Base-by-base conservation (phyloP, 176 grass and related monocot genomes). In the Phoenix roebelenii region DNA sequence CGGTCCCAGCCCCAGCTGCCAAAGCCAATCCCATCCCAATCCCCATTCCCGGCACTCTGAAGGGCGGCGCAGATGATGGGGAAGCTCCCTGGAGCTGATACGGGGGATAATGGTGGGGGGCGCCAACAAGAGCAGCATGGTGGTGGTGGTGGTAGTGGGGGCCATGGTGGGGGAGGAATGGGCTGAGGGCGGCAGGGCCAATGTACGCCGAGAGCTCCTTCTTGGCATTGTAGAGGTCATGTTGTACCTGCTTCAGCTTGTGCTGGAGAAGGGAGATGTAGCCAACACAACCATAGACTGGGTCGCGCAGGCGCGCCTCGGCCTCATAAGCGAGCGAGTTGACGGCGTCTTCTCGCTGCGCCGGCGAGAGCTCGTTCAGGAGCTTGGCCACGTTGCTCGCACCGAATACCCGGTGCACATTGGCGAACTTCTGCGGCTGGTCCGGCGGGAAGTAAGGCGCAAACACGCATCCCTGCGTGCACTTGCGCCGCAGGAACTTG, bases 391-490 rank as follows among this genome's bases (percentile, higher is more conserved):
- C 87, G 78, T 98, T 98, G 81, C 93, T 98, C 22, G 87, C 87
- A 19, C 93, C 87, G 65, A 98, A 98, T 1, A 98, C 78, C 55
- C 73, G 77, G 87, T 98, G 93, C 51, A 98, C 87, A 70, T 58
- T 83, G 20, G 87, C 72, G 55, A 98, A 98, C 68, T 77, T 87
- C 24, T 50, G 19, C 0, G 93, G 93, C 30, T 92, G 82, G 69
- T 97, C 93, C 4, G 87, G 93, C 66, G 93, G 93, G 67, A 97
- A 97, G 79, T 97, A 92, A 18, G 93, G 93, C 22, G 87, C 83
- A 52, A 97, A 92, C 15, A 92, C 78, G 56, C 93, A 97, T 16
- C 78, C 78, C 61, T 78, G 80, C 30, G 86, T 82, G 83, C 91
- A 96, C 77, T 96, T 96, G 5, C 91, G 86, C 39, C 91, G 77